These are phyloP conservation scores for Skeletonema costatum DNA, from an alignment of 108 stramenopile genomes.

Conservation along the genomic window DNA sequence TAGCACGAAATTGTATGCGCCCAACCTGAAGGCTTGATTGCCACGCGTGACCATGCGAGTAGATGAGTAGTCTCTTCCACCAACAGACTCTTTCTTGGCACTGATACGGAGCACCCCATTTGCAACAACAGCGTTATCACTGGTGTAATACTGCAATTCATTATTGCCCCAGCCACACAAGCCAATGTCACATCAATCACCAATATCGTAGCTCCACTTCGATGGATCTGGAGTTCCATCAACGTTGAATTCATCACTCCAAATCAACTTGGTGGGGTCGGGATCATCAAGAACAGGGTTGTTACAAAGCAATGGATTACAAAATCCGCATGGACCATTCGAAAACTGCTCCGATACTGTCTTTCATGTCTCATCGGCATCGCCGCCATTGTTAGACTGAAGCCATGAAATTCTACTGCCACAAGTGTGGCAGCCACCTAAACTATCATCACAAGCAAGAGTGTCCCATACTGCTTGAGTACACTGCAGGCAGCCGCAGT, in stretches of 20 bases:
- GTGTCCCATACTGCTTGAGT: no score
- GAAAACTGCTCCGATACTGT: conserved; percentile 10
- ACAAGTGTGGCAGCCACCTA: no score
- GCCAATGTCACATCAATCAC: conserved; percentile 25
- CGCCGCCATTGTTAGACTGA: no score
- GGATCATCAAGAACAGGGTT: conserved; percentile 23
- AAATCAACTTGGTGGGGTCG: conserved; percentile 16
- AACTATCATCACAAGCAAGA: no score
- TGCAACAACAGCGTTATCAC: conserved; percentile 16
- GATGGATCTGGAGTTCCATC: conserved; percentile 20
- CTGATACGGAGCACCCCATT: conserved; percentile 27
- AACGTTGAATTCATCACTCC: conserved; percentile 30
- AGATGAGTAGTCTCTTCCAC: conserved; percentile 16
- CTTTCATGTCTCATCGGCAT: neutral
- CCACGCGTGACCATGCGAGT: conserved; percentile 30
- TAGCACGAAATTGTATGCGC: conserved; percentile 35
- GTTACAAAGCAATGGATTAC: conserved; percentile 16
- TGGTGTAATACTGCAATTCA: conserved; percentile 17
- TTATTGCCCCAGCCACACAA: conserved; percentile 26
- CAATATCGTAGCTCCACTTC: conserved; percentile 25
- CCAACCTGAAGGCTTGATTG: conserved; percentile 20
- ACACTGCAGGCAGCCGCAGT: no score
- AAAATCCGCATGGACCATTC: neutral
- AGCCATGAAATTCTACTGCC: no score
- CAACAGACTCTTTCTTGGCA: conserved; percentile 7